A percentile compares a stretch with the other conserved stretches of the same genome.
Evolutionary conservation across 2,329 filamentous ascomycete genomes (phyloP).

Genomic region (Teratosphaeria destructans): DNA sequence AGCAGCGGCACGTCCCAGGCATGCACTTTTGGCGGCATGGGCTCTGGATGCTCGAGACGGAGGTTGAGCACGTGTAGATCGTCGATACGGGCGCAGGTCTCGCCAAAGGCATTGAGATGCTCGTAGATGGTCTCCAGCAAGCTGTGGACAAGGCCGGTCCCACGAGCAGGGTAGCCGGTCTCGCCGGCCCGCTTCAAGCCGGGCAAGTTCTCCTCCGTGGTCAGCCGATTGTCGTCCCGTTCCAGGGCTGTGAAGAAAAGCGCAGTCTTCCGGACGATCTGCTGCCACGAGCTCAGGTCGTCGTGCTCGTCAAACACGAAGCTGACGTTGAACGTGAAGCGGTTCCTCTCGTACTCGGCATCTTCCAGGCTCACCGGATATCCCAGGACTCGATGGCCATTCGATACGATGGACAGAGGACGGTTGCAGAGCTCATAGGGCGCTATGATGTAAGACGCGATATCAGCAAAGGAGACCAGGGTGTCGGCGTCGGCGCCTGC

Average conservation of each 20-base stretch:
- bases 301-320: conserved; percentile 60
- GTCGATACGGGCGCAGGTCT: conserved; percentile 47
- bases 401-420: conserved; percentile 64
- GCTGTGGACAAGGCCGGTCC: conserved; percentile 44
- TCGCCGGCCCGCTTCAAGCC: conserved; percentile 19
- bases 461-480: conserved; percentile 53
- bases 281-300: conserved; percentile 60
- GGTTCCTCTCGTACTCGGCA: conserved; percentile 64
- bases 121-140: conserved; percentile 81
- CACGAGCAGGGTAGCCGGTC: conserved; percentile 18
- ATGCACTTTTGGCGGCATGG: conserved; percentile 64
- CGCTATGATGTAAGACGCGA: conserved; percentile 89
- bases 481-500: background rate
- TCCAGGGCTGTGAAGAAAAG: conserved; percentile 81
- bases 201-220: conserved; percentile 41
- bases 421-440: conserved; percentile 92
- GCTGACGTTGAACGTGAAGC: conserved; percentile 98
- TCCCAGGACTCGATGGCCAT: conserved; percentile 72
- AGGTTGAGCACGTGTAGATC: conserved; percentile 20
- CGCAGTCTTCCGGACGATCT: conserved; percentile 76
- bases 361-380: conserved; percentile 82
- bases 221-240: conserved; percentile 78
- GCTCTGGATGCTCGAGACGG: conserved; percentile 46
- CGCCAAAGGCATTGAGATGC: conserved; percentile 91
- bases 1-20: conserved; percentile 85